Base-by-base conservation (phyloP, 805 yeast species). In the Candida maris region DNA sequence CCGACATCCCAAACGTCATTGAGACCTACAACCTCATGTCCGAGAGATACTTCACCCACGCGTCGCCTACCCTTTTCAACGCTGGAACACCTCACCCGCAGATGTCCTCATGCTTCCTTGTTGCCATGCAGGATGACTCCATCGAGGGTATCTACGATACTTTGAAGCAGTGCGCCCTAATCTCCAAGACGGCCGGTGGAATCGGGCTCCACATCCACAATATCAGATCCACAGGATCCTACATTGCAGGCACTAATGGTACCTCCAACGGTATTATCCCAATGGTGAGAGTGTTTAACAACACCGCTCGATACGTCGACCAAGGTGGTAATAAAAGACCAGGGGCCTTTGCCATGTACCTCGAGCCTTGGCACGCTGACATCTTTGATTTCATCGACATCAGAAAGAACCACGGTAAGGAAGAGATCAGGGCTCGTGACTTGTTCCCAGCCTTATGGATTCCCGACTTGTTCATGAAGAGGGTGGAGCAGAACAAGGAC, bases 281-380 rank as follows among this genome's bases (percentile, higher is more conserved):
- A 27, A 75, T 75, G 81, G 69, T 75, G 27, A 67, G 80, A 54
- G 81, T 75, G 18, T 75, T 75, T 63, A 75, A 75, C 59, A 75
- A 73, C 54, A 75, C 81, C 26, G 81, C 81, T 24, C 67, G 80
- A 55, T 75, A 75, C 50, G 81, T 75, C 29, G 81, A 75, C 51
- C 81, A 75, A 59, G 81, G 81, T 55, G 81, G 81, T 48, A 75
- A 75, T 59, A 75, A 75, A 61, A 64, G 81, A 57, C 81, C 81
- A 12, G 81, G 81, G 52, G 81, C 81, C 10, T 73, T 75, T 57
- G 81, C 81, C 15, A 57, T 75, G 35, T 75, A 75, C 57, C 54
- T 75, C 34, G 81, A 75, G 59, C 81, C 81, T 52, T 75, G 81
- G 81, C 81, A 75, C 54, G 61, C 78, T 6, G 81, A 75, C 54